These are phyloP conservation scores for Stenogyne calaminthoides DNA, from an alignment of 305 asterid genomes.

Conservation along the genomic window DNA sequence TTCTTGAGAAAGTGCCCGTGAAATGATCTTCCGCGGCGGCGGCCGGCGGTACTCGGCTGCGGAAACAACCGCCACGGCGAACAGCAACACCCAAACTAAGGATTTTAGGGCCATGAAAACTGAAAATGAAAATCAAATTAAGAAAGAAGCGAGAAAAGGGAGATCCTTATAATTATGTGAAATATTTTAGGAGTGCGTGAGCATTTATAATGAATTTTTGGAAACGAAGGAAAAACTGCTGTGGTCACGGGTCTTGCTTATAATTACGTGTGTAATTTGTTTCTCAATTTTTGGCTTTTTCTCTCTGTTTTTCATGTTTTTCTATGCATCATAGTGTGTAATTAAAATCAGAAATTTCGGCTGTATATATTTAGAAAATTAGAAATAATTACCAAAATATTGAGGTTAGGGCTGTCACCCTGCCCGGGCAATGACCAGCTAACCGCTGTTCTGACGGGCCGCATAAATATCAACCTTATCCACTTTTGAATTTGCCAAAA, in stretches of 20 bases:
- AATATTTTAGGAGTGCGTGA: neutral
- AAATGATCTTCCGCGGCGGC: slow-evolving; percentile 35
- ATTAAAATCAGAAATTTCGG: neutral
- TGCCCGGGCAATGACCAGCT: no score
- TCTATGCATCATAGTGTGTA: neutral
- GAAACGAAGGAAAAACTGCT: neutral
- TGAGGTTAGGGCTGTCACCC: no score
- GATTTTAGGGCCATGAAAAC: slow-evolving; percentile 6
- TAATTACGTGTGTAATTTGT: slow-evolving; percentile 4
- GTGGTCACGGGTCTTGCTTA: no score
- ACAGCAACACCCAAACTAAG: neutral
- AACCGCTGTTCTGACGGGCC: no score
- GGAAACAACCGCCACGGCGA: slow-evolving; percentile 9
- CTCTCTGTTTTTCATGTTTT: neutral
- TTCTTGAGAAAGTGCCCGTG: neutral
- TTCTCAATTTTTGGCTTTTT: neutral
- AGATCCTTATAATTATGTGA: neutral
- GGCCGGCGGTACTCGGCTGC: slow-evolving; percentile 34
- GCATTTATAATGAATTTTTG: neutral
- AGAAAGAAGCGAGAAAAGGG: neutral
- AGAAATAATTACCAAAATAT: neutral
- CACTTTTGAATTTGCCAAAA: no score
- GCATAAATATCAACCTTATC: no score
- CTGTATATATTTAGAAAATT: neutral
- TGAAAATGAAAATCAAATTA: neutral